Base-by-base conservation (phyloP, 2,329 filamentous ascomycete genomes). In the Mycocentrospora acerina region DNA sequence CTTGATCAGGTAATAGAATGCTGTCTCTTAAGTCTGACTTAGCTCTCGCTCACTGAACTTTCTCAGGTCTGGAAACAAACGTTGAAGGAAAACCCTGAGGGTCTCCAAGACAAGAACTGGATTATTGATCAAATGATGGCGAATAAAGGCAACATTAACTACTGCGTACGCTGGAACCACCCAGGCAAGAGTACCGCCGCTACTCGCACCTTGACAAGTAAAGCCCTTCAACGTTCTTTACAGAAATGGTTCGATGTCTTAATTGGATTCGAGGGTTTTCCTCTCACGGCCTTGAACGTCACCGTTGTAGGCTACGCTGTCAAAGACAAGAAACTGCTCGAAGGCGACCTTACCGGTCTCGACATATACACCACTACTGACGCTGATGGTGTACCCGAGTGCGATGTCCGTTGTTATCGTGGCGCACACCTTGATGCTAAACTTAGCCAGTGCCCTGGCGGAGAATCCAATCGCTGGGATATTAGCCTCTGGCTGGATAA, bases 81-180 rank as follows among this genome's bases (percentile, higher is more conserved):
- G 14, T 38, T 59, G 32, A 48, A 50, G 32, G 52, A 55, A 26
- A 59, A 57, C 29, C 43, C 51, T 2, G 34, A 57, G 5, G 42
- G 53, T 10, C 48, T 57, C 13, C 26, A 53, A 22, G 57, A 60
- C 44, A 55, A 51, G 43, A 63, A 63, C 44, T 63, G 57, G 48
- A 53, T 57, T 40, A 55, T 46, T 24, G 60, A 64, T 38, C 55
- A 60, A 34, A 24, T 60, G 16, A 48, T 63, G 4, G 53, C 44
- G 34, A 55, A 48, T 39, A 55, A 61, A 12, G 57, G 69, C 48
- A 60, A 40, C 46, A 45, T 71, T 46, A 66, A 70, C 44, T 65
- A 69, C 46, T 74, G 71, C 32, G 70, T 74, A 9, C 68, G 71
- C 33, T 74, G 72, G 72, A 70, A 74, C 41, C 67, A 68, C 2